phyloP scores from a whole-genome alignment of 805 yeast genomes.

The Cyberlindnera sargentensis region DNA sequence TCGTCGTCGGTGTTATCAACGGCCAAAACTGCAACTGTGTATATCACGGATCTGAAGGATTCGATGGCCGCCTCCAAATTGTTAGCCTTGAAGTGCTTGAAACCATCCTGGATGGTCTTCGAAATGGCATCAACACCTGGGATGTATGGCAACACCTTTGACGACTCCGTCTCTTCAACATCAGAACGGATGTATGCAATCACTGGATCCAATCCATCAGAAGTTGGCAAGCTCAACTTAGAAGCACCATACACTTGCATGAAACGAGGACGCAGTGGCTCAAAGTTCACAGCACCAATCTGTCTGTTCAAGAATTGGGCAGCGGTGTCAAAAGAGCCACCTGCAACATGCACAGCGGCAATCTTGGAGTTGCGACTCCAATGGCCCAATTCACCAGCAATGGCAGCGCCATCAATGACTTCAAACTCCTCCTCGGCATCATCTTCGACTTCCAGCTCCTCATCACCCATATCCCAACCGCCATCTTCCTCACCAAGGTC shows the following conservation, averaged over 20 bases:
- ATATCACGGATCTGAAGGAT: conserved; percentile 71
- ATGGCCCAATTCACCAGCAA: conserved; percentile 47
- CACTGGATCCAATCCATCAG: conserved; percentile 65
- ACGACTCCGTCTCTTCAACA: conserved; percentile 45
- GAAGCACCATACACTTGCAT: conserved; percentile 77
- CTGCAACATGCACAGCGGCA: conserved; percentile 90
- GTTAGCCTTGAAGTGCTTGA: conserved; percentile 75
- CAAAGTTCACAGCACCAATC: conserved; percentile 78
- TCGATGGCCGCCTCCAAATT: conserved; percentile 76
- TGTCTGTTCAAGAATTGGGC: conserved; percentile 89
- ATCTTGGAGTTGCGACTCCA: conserved; percentile 90
- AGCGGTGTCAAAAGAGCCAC: conserved; percentile 95
- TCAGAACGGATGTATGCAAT: conserved; percentile 58
- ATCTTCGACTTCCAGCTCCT: conserved; percentile 61
- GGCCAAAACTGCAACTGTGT: conserved; percentile 62
- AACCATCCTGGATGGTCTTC: conserved; percentile 58
- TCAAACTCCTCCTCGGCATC: conserved; percentile 42
- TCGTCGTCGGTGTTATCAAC: conserved; percentile 74
- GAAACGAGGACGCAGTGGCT: conserved; percentile 79
- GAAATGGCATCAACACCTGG: conserved; percentile 70
- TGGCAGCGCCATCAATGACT: conserved; percentile 23
- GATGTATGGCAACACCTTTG: conserved; percentile 54
- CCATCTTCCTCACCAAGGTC: conserved; percentile 41
- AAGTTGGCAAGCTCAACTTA: conserved; percentile 66
- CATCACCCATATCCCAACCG: conserved; percentile 82